A percentile compares a stretch with the other conserved stretches of the same genome.
Conservation (phyloP, 2,329 filamentous ascomycete species). For the Triangularia verruculosa region DNA sequence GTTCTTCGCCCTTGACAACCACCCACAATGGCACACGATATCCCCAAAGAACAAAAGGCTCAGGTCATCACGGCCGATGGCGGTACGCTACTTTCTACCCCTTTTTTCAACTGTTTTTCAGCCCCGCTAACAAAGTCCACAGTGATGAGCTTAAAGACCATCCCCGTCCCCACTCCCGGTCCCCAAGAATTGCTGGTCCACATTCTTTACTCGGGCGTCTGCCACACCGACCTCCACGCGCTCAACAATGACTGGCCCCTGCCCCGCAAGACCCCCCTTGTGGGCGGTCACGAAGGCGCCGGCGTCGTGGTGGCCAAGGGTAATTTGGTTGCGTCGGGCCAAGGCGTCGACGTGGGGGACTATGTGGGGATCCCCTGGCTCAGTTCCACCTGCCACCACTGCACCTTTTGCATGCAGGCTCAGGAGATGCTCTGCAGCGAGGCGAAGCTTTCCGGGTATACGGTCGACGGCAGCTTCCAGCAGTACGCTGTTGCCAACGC, state of each 20-base stretch:
- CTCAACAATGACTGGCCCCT: constrained; percentile 90
- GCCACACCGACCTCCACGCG: constrained; percentile 79
- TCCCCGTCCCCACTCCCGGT: constrained; percentile 75
- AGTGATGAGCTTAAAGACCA: constrained; percentile 72
- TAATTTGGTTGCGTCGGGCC: constrained; percentile 57
- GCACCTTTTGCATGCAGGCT: constrained; percentile 75
- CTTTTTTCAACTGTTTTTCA: constrained; percentile 32
- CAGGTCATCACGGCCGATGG: constrained; percentile 83
- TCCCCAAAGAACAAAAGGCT: constrained; percentile 86
- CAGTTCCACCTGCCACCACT: constrained; percentile 80
- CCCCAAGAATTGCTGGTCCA: constrained; percentile 90
- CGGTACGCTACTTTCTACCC: constrained; percentile 53
- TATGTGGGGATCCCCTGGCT: constrained; percentile 91
- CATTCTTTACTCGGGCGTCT: constrained; percentile 86
- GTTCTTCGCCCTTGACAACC: background rate
- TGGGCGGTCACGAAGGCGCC: constrained; percentile 78
- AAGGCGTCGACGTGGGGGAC: constrained; percentile 76
- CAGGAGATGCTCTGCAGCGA: constrained; percentile 81
- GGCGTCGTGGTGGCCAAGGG: constrained; percentile 80
- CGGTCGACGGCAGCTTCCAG: constrained; percentile 90
- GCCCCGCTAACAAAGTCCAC: constrained; percentile 12
- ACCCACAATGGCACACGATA: constrained; percentile 44
- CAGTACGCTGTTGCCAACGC: constrained; percentile 88
- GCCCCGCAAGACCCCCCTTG: constrained; percentile 72
- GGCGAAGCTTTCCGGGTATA: constrained; percentile 80